These are phyloP conservation scores for Ogataea populi-albae DNA, from an alignment of 805 yeast species.

Conservation along the genomic window DNA sequence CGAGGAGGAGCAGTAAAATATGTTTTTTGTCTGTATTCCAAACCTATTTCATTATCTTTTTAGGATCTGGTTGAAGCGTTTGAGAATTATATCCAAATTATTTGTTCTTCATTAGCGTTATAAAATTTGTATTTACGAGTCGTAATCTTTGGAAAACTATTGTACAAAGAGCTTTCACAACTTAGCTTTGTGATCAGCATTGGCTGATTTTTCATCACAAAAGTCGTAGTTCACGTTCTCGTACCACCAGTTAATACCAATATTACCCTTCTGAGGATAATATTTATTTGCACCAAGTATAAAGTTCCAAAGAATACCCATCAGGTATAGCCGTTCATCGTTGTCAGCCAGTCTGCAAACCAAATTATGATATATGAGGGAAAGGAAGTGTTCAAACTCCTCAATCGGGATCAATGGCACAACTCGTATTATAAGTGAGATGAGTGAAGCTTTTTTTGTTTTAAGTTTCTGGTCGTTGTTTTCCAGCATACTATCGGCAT, in stretches of 20 bases:
- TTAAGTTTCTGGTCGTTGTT: constrained; percentile 13
- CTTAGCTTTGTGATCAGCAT: constrained; percentile 10
- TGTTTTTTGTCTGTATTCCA: too few relatives aligned
- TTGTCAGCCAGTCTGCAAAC: constrained; percentile 25
- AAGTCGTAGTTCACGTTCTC: constrained; percentile 29
- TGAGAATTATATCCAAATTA: too few relatives aligned
- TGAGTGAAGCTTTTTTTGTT: constrained; percentile 46
- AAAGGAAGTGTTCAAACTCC: constrained; percentile 45
- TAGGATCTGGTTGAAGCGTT: too few relatives aligned
- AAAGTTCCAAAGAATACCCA: constrained; percentile 47
- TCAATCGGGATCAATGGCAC: constrained; percentile 51
- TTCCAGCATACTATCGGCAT: background rate
- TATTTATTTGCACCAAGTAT: constrained; percentile 49
- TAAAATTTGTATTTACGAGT: too few relatives aligned
- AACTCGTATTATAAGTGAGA: constrained; percentile 45
- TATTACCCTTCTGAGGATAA: constrained; percentile 52
- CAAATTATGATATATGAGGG: constrained; percentile 36
- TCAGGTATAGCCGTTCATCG: constrained; percentile 39
- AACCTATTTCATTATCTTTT: too few relatives aligned
- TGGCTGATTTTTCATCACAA: constrained; percentile 1
- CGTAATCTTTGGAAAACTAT: too few relatives aligned
- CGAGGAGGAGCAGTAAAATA: too few relatives aligned
- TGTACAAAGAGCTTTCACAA: too few relatives aligned
- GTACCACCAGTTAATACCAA: constrained; percentile 67
- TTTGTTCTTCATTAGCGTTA: too few relatives aligned